Evolutionary conservation across 2,329 filamentous ascomycete species (phyloP).

Genomic region (Clonostachys chloroleuca): DNA sequence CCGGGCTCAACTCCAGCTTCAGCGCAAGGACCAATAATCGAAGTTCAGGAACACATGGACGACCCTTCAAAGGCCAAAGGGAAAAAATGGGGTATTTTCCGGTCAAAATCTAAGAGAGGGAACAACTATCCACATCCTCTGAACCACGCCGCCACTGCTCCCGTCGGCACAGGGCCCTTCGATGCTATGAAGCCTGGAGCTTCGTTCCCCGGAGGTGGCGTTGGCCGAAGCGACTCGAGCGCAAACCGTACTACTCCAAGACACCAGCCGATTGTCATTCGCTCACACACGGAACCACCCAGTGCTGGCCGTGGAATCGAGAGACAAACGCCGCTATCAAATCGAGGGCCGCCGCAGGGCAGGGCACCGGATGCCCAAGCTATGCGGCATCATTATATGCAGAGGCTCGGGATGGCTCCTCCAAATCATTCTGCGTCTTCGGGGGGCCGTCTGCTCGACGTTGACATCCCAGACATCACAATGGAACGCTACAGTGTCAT

Average conservation of each 20-base stretch:
- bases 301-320: slow-evolving; percentile 1
- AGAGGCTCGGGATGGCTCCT: no score
- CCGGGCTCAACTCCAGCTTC: slow-evolving; percentile 6
- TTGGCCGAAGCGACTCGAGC: background rate
- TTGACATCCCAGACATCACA: slow-evolving; percentile 75
- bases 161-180: background rate
- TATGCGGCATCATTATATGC: no score
- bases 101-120: slow-evolving; percentile 25
- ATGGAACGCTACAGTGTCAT: slow-evolving; percentile 93
- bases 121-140: background rate
- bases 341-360: no score
- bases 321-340: background rate
- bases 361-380: no score
- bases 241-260: slow-evolving; percentile 12
- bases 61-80: slow-evolving; percentile 37
- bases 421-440: background rate
- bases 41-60: background rate
- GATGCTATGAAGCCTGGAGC: background rate
- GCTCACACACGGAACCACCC: slow-evolving; percentile 32
- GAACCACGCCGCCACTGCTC: background rate
- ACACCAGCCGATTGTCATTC: slow-evolving; percentile 36
- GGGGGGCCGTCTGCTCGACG: slow-evolving; percentile 48
- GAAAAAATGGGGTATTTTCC: slow-evolving; percentile 55
- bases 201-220: background rate
- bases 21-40: slow-evolving; percentile 3